Percentiles rank a stretch among this genome's conserved stretches.
Conservation (phyloP, 2,329 filamentous ascomycete genomes). For the Apiospora rasikravindrae region DNA sequence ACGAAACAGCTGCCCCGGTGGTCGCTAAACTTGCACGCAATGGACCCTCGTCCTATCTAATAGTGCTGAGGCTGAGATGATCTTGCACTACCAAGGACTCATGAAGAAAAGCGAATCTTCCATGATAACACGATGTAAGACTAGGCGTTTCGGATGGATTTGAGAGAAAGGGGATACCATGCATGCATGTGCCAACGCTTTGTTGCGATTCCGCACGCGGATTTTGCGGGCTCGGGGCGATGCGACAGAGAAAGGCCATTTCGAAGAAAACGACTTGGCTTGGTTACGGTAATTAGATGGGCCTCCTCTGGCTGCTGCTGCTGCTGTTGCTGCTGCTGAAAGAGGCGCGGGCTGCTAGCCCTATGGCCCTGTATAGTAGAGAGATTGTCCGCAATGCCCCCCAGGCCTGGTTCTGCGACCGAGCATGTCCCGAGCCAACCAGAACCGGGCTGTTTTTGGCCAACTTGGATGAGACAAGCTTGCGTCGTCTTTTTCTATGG, state of each 20-base stretch:
- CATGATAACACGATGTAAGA: conserved; percentile 22
- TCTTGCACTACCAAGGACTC: background rate
- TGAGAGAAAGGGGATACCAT: conserved; percentile 16
- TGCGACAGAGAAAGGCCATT: background rate
- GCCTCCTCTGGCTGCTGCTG: background rate
- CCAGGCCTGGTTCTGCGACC: background rate
- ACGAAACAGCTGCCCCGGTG: conserved; percentile 82
- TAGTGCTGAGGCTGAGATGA: background rate
- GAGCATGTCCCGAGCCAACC: background rate
- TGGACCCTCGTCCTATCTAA: conserved; percentile 38
- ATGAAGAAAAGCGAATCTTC: background rate
- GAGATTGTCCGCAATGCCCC: background rate
- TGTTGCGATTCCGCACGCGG: conserved; percentile 2
- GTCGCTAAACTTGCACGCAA: conserved; percentile 70
- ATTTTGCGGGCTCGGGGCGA: background rate
- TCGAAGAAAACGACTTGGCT: background rate
- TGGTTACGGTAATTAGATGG: conserved; percentile 4
- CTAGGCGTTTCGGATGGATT: conserved; percentile 23
- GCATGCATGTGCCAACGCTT: conserved; percentile 8
- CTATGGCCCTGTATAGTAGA: background rate
- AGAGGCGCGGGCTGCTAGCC: background rate
- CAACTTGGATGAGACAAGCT: background rate
- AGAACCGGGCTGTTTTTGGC: background rate
- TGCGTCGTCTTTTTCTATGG: background rate
- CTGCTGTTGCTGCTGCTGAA: background rate